Conservation (phyloP, 2,329 filamentous ascomycete species). For the Alternaria conjuncta region DNA sequence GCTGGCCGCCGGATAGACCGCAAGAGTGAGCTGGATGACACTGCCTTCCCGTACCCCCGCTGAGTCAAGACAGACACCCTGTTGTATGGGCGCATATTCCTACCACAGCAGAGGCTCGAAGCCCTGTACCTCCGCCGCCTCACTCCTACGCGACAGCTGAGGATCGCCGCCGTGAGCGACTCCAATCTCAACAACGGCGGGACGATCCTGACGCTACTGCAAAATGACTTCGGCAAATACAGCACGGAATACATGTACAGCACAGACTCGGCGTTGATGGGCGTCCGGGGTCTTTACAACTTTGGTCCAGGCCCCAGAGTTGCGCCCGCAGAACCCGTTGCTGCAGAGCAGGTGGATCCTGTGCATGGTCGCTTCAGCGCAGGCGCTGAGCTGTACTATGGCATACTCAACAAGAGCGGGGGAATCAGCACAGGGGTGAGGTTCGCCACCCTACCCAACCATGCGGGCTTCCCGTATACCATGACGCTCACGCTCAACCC, state of each 20-base stretch:
- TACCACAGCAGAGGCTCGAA: conserved; percentile 85
- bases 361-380: conserved; percentile 85
- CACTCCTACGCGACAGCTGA: conserved; percentile 77
- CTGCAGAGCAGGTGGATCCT: conserved; percentile 53
- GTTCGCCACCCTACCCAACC: conserved; percentile 84
- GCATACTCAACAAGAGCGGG: conserved; percentile 89
- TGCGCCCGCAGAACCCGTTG: conserved; percentile 30
- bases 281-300: conserved; percentile 89
- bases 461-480: conserved; percentile 86
- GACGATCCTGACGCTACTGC: conserved; percentile 73
- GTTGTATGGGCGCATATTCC: conserved; percentile 78
- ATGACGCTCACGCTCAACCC: conserved; percentile 93
- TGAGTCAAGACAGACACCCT: conserved; percentile 59
- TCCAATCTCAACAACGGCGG: conserved; percentile 75
- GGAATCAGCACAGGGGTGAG: conserved; percentile 87
- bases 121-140: conserved; percentile 82
- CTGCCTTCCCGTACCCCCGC: conserved; percentile 12
- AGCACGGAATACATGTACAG: conserved; percentile 89
- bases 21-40: conserved; percentile 47
- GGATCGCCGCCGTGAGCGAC: conserved; percentile 79
- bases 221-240: conserved; percentile 87
- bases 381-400: conserved; percentile 94
- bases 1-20: conserved; percentile 57
- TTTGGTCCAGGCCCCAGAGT: conserved; percentile 75
- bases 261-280: conserved; percentile 88